Evolutionary conservation across 1,139 yeast genomes (phyloP).

Genomic region (Blastobotrys arbuscula): DNA sequence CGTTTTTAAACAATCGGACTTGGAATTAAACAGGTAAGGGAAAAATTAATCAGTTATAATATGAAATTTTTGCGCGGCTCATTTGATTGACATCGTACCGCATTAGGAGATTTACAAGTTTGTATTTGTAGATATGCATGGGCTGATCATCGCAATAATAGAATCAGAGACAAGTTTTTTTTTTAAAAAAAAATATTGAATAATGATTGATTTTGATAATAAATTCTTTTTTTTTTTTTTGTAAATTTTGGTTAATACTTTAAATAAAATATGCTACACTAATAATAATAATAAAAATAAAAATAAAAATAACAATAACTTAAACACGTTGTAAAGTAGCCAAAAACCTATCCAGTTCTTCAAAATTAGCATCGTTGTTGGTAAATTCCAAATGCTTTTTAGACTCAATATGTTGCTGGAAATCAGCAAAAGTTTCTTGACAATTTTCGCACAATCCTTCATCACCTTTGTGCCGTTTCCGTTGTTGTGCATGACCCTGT

Average conservation of each 20-base stretch:
- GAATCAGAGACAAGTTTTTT: no score
- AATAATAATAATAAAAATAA: not conserved
- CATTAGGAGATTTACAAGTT: no score
- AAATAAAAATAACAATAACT: not conserved
- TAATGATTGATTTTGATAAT: not conserved
- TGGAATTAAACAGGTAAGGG: no score
- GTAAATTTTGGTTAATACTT: not conserved
- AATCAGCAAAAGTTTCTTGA: conserved; percentile 73
- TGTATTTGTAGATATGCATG: no score
- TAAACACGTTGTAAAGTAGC: conserved; percentile 9
- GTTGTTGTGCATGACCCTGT: conserved; percentile 12
- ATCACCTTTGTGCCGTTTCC: conserved; percentile 11
- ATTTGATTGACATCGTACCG: no score
- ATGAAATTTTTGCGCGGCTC: no score
- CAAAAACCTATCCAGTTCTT: conserved; percentile 55
- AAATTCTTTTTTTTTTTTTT: no score
- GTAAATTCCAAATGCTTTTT: conserved; percentile 81
- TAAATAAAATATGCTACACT: not conserved
- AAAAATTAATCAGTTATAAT: no score
- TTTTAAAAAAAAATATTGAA: not conserved
- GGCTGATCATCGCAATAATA: no score
- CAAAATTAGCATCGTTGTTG: conserved; percentile 61
- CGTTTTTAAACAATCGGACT: no score
- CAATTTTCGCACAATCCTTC: conserved; percentile 74
- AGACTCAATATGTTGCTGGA: conserved; percentile 68